Evolutionary conservation across 176 grass and related monocot genomes (phyloP).

Genomic region (Oryza coarctata): DNA sequence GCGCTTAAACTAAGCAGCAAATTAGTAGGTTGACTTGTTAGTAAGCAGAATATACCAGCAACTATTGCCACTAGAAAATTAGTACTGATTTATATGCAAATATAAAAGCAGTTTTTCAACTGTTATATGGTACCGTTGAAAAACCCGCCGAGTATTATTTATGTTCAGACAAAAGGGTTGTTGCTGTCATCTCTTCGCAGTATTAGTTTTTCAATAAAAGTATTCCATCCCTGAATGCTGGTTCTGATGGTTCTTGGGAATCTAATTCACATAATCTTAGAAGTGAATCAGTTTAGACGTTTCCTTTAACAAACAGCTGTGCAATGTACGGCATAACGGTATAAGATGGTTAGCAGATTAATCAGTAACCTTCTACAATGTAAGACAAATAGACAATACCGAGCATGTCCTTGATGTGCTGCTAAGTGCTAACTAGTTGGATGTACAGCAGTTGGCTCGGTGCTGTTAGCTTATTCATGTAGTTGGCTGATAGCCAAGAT

Average conservation of each 20-base stretch:
- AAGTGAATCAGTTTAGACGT: background rate
- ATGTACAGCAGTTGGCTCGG: background rate
- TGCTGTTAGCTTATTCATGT: background rate
- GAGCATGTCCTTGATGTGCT: background rate
- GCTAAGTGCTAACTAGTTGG: background rate
- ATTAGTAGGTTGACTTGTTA: constrained; percentile 19
- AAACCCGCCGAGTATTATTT: background rate
- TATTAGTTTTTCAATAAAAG: background rate
- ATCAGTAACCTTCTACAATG: background rate
- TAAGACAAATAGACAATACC: too few relatives aligned
- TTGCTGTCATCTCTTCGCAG: background rate
- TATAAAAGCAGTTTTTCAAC: background rate
- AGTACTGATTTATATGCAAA: background rate
- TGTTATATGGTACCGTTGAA: background rate
- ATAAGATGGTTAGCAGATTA: background rate
- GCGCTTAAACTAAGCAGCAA: constrained; percentile 4
- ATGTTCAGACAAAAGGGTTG: background rate
- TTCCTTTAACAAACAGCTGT: background rate
- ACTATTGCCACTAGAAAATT: background rate
- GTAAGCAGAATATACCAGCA: constrained; percentile 5
- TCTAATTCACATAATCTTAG: background rate
- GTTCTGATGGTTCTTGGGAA: background rate
- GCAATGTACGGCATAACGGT: background rate
- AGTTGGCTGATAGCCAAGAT: background rate
- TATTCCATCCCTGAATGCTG: background rate